phyloP scores from a whole-genome alignment of 768 basidiomycete genomes.

The Amanita inopinata region DNA sequence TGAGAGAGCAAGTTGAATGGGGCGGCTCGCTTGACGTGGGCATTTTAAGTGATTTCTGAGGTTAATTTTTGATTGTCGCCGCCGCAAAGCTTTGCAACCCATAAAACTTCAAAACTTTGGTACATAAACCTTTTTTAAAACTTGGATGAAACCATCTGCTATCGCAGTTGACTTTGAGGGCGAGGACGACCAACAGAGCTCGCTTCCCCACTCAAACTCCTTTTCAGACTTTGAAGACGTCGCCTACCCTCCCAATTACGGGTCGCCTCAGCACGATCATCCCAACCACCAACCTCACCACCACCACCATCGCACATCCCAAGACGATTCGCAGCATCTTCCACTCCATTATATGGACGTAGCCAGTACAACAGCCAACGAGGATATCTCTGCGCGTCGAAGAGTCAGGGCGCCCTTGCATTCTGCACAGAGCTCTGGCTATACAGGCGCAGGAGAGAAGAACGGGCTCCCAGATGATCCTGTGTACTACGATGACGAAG shows the following conservation, averaged over 20 bases:
- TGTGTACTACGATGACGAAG: slow-evolving; percentile 31
- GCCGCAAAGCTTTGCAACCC: no score
- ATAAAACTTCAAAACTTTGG: no score
- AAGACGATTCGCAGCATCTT: slow-evolving; percentile 19
- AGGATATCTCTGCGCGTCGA: slow-evolving; percentile 20
- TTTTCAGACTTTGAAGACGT: slow-evolving; percentile 70
- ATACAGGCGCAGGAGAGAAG: slow-evolving; percentile 16
- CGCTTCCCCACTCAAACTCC: slow-evolving; percentile 30
- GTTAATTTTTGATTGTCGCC: no score
- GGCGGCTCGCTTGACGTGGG: no score
- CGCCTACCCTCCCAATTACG: slow-evolving; percentile 39
- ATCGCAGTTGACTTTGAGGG: slow-evolving; percentile 57
- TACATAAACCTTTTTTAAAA: no score
- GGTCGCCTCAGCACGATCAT: slow-evolving; percentile 25
- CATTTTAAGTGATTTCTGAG: no score
- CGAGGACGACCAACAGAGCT: slow-evolving; percentile 29
- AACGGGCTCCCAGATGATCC: slow-evolving; percentile 17
- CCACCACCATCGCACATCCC: slow-evolving; percentile 8
- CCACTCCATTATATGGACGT: slow-evolving; percentile 39
- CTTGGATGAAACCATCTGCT: slow-evolving; percentile 47
- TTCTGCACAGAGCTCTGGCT: slow-evolving; percentile 14
- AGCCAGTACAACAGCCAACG: slow-evolving; percentile 6
- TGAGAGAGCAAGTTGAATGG: no score
- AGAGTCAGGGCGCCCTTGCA: slow-evolving; percentile 23
- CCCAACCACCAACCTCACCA: slow-evolving; percentile 11